Percentiles rank a stretch among this genome's conserved stretches.
Evolutionary conservation across 2,329 filamentous ascomycete genomes (phyloP).

Genomic region (Colletotrichum plurivorum): DNA sequence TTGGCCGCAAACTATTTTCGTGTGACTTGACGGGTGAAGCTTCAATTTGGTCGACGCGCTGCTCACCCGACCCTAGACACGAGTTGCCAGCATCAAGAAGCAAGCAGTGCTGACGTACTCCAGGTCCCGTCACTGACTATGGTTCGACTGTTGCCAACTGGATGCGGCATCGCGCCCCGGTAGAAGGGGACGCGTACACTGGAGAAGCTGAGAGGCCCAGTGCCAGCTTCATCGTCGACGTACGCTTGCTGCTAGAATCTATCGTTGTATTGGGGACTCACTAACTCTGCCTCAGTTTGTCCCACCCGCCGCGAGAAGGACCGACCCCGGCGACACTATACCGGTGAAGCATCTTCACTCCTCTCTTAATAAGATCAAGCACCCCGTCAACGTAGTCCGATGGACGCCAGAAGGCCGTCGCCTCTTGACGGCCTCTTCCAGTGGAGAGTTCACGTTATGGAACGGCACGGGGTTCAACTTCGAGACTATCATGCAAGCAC

Average conservation of each 20-base stretch:
- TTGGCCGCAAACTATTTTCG: too few species aligned
- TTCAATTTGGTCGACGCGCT: not conserved
- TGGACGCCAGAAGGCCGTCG: slow-evolving; percentile 98
- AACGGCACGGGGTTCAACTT: slow-evolving; percentile 99
- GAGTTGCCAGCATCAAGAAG: not conserved
- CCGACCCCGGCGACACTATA: slow-evolving; percentile 86
- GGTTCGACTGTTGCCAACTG: slow-evolving; percentile 91
- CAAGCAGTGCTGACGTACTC: slow-evolving; percentile 26
- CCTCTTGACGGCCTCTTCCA: slow-evolving; percentile 92
- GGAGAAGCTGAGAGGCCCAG: slow-evolving; percentile 89
- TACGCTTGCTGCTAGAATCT: slow-evolving; percentile 58
- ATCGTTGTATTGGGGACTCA: not conserved
- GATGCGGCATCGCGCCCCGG: slow-evolving; percentile 80
- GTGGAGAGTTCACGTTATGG: slow-evolving; percentile 98
- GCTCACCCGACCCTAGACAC: slow-evolving; percentile 1
- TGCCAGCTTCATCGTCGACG: slow-evolving; percentile 90
- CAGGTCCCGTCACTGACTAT: slow-evolving; percentile 94
- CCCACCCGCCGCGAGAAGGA: slow-evolving; percentile 82
- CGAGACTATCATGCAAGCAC: slow-evolving; percentile 98
- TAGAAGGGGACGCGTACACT: slow-evolving; percentile 59
- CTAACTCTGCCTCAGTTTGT: slow-evolving; percentile 76
- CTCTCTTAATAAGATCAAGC: slow-evolving; percentile 98
- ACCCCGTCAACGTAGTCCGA: slow-evolving; percentile 95
- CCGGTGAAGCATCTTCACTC: slow-evolving; percentile 97
- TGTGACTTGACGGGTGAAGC: not conserved